Percentiles rank a stretch among this genome's conserved stretches.
phyloP scores from a whole-genome alignment of 164 flowering plant species.

The Dillenia turbinata region DNA sequence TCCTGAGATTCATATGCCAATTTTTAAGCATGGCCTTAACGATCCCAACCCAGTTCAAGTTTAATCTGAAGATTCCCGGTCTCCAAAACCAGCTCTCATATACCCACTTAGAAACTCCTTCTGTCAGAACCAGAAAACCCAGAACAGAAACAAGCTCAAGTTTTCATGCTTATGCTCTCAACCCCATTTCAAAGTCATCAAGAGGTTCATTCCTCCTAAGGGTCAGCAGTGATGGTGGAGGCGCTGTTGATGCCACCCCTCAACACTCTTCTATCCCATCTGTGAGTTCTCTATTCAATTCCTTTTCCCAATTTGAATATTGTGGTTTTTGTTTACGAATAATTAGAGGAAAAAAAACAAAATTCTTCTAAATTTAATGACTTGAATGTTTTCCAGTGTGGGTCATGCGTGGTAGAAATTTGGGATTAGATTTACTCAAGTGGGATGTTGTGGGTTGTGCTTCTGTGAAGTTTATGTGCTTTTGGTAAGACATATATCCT shows the following conservation, averaged over 20 bases:
- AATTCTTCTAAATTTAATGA: too few relatives aligned
- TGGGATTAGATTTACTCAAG: too few relatives aligned
- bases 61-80: conserved; percentile 12
- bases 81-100: conserved; percentile 3
- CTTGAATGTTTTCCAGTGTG: too few relatives aligned
- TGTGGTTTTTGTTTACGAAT: too few relatives aligned
- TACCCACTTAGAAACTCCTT: conserved; percentile 7
- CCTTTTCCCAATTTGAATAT: not conserved
- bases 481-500: too few relatives aligned
- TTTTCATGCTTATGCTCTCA: not conserved
- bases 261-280: conserved; percentile 21
- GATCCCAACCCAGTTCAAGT: conserved; percentile 15
- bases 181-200: conserved; percentile 11
- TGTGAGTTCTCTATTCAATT: conserved; percentile 19
- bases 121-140: conserved; percentile 7
- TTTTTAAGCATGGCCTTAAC: conserved; percentile 18
- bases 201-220: conserved; percentile 11
- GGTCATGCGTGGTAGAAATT: too few relatives aligned
- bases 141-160: not conserved
- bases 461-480: too few relatives aligned
- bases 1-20: too few relatives aligned
- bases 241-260: conserved; percentile 22
- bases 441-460: too few relatives aligned
- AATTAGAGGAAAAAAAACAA: too few relatives aligned
- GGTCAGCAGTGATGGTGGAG: conserved; percentile 28